Evolutionary conservation across 257 asterid genomes (phyloP).

Genomic region (Gentiana dahurica): DNA sequence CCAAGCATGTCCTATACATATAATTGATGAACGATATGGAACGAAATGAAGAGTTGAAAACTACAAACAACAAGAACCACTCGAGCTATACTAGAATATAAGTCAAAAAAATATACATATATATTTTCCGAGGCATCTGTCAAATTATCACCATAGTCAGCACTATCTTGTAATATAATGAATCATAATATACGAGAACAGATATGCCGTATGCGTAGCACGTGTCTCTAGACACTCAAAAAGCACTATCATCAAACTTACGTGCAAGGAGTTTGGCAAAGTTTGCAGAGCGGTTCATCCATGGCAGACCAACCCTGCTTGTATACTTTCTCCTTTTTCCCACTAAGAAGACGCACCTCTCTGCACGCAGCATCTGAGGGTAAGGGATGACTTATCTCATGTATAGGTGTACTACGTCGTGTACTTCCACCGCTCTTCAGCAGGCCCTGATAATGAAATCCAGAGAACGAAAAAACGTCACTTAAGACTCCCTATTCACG

Average conservation of each 20-base stretch:
- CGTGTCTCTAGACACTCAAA: conserved; percentile 1
- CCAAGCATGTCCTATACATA: too few relatives aligned
- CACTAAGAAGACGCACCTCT: conserved; percentile 38
- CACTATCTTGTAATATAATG: too few relatives aligned
- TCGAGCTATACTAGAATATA: too few relatives aligned
- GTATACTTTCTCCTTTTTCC: conserved; percentile 57
- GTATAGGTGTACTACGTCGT: conserved; percentile 61
- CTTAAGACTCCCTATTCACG: not conserved
- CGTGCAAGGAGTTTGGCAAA: conserved; percentile 88
- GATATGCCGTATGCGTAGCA: not conserved
- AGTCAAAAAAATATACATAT: too few relatives aligned
- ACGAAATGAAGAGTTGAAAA: too few relatives aligned
- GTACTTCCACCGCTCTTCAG: conserved; percentile 64
- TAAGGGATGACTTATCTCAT: conserved; percentile 65
- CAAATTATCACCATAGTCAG: too few relatives aligned
- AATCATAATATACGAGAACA: not conserved
- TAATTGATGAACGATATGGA: too few relatives aligned
- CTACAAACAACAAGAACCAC: too few relatives aligned
- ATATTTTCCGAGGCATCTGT: too few relatives aligned
- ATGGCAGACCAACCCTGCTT: conserved; percentile 76
- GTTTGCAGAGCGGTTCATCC: conserved; percentile 96
- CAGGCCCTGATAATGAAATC: conserved; percentile 49
- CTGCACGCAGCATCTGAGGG: conserved; percentile 76
- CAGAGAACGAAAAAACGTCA: not conserved
- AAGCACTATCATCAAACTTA: conserved; percentile 21